phyloP scores from a whole-genome alignment of 108 stramenopile genomes.

The Bacterosira constricta region DNA sequence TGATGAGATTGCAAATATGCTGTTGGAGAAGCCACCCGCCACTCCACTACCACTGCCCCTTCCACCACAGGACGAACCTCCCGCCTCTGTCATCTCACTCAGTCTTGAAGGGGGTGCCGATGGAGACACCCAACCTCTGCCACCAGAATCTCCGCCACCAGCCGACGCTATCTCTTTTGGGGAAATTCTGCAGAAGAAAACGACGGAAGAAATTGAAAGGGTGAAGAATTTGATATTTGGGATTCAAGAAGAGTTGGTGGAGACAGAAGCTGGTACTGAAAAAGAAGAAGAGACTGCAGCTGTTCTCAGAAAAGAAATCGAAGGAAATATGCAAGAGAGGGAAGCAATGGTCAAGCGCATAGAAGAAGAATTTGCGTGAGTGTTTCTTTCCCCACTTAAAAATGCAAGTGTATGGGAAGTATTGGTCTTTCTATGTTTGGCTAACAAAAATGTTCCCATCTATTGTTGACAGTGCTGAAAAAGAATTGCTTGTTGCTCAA shows the following conservation, averaged over 20 bases:
- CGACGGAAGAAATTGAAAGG: slow-evolving; percentile 25
- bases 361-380: slow-evolving; percentile 53
- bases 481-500: slow-evolving; percentile 12
- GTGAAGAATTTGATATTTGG: slow-evolving; percentile 33
- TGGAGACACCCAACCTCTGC: slow-evolving; percentile 4
- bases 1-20: not conserved
- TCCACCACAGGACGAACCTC: slow-evolving; percentile 1
- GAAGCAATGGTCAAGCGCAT: slow-evolving; percentile 52
- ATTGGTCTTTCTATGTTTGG: not conserved
- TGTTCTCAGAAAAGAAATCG: slow-evolving; percentile 48
- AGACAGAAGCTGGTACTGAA: slow-evolving; percentile 15
- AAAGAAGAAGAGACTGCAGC: slow-evolving; percentile 25
- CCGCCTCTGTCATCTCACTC: not conserved
- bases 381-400: not conserved
- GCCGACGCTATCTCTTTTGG: slow-evolving; percentile 14
- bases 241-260: slow-evolving; percentile 15
- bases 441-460: not conserved
- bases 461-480: slow-evolving; percentile 8
- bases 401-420: not conserved
- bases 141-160: slow-evolving; percentile 15
- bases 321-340: slow-evolving; percentile 44
- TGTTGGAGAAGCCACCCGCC: not conserved
- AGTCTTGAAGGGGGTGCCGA: not conserved
- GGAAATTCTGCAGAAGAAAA: slow-evolving; percentile 25
- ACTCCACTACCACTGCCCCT: not conserved